A percentile compares a stretch with the other conserved stretches of the same genome.
These are phyloP conservation scores for Ascochyta rabiei DNA, from an alignment of 2,329 filamentous ascomycete genomes.

Conservation along the genomic window DNA sequence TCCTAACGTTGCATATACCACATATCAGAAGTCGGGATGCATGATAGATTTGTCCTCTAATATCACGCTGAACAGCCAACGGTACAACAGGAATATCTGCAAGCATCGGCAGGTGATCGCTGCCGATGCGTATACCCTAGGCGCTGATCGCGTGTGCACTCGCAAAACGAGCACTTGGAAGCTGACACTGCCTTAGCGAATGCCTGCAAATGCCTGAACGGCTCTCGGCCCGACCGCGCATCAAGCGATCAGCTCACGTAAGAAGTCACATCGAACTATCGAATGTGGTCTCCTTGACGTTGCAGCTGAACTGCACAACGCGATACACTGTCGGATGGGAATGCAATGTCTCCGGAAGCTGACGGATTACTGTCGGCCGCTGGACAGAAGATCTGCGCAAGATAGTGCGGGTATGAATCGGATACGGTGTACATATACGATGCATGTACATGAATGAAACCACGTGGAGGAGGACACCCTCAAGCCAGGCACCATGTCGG, in stretches of 20 bases:
- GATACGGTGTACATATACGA: not conserved
- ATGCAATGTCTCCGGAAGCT: not conserved
- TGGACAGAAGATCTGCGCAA: conserved; percentile 12
- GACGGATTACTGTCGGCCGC: not conserved
- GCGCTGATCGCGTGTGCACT: conserved; percentile 10
- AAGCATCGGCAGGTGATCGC: conserved; percentile 15
- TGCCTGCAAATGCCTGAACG: conserved; percentile 1
- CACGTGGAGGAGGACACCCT: conserved; percentile 11
- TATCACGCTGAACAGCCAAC: conserved; percentile 2
- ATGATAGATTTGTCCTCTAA: not conserved
- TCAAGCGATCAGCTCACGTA: conserved; percentile 16
- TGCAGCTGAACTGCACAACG: not conserved
- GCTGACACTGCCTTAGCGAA: conserved; percentile 2
- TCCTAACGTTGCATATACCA: not conserved
- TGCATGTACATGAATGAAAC: conserved; percentile 8
- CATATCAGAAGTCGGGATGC: not conserved
- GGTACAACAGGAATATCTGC: conserved; percentile 1
- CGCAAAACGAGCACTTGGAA: conserved; percentile 1
- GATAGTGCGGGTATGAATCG: conserved; percentile 3
- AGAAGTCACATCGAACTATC: conserved; percentile 6
- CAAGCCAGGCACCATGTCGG: conserved; percentile 9
- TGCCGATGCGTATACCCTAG: conserved; percentile 8
- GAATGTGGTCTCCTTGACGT: conserved; percentile 2
- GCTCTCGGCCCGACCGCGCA: conserved; percentile 12
- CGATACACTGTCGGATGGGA: not conserved